Conservation (phyloP, 2,329 filamentous ascomycete species). For the Botryotinia narcissicola region DNA sequence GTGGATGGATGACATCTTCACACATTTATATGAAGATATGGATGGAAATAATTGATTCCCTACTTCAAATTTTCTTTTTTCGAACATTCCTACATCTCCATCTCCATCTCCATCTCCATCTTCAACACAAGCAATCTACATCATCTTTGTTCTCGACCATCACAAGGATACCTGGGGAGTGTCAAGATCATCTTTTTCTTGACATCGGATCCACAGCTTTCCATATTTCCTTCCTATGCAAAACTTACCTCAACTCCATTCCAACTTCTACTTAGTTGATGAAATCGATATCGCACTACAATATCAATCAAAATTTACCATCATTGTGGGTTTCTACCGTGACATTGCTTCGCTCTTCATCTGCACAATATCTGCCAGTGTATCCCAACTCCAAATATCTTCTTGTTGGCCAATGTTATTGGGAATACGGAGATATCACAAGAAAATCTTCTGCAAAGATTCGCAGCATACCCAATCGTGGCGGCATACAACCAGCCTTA, state of each 20-base stretch:
- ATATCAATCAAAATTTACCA: not conserved
- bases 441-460: slow-evolving; percentile 30
- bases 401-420: slow-evolving; percentile 30
- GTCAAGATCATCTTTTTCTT: slow-evolving; percentile 13
- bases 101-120: too few species aligned
- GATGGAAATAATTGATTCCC: not conserved
- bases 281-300: not conserved
- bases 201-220: slow-evolving; percentile 13
- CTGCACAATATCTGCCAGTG: not conserved
- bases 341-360: not conserved
- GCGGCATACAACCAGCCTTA: slow-evolving; percentile 34
- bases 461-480: slow-evolving; percentile 38
- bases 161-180: slow-evolving; percentile 7
- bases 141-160: not conserved
- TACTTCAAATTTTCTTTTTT: not conserved
- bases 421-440: slow-evolving; percentile 21
- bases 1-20: not conserved
- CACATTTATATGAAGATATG: not conserved
- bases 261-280: not conserved
- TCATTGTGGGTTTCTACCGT: not conserved
- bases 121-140: not conserved
- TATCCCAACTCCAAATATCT: not conserved
- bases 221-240: not conserved
- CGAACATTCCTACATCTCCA: not conserved
- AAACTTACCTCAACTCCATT: not conserved